Evolutionary conservation across 2,329 filamentous ascomycete species (phyloP).

Genomic region (Colletotrichum liaoningense): DNA sequence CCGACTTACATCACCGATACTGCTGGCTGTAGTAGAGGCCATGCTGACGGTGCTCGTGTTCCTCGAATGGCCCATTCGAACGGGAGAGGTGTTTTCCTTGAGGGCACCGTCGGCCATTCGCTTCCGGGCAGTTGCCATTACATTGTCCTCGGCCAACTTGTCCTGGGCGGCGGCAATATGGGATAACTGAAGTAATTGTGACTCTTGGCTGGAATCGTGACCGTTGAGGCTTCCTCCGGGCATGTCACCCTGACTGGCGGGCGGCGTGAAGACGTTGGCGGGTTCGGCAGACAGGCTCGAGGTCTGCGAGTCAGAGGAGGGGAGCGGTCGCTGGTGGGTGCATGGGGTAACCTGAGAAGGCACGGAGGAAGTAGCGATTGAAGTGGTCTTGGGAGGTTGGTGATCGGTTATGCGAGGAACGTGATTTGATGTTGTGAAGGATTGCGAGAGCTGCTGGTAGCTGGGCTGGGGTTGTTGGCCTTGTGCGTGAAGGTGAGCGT

Average conservation of each 20-base stretch:
- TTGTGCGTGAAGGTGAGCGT: not conserved
- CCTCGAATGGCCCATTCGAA: constrained; percentile 71
- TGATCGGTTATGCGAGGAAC: constrained; percentile 25
- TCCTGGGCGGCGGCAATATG: constrained; percentile 66
- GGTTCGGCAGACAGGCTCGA: constrained; percentile 42
- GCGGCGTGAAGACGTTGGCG: constrained; percentile 44
- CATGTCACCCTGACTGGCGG: constrained; percentile 40
- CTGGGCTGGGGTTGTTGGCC: not conserved
- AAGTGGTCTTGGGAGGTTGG: constrained; percentile 36
- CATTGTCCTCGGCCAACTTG: constrained; percentile 55
- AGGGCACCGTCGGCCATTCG: constrained; percentile 81
- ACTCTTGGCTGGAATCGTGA: constrained; percentile 63
- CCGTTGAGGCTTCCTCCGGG: constrained; percentile 44
- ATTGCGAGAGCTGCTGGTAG: not conserved
- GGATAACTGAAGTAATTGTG: constrained; percentile 68
- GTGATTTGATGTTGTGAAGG: not conserved
- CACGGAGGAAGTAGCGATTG: constrained; percentile 40
- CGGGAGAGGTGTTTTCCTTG: constrained; percentile 67
- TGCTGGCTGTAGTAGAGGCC: constrained; percentile 71
- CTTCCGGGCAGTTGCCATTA: constrained; percentile 66
- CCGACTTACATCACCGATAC: constrained; percentile 79
- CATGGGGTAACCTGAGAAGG: constrained; percentile 22
- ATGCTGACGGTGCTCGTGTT: constrained; percentile 77
- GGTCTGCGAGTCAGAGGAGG: constrained; percentile 43
- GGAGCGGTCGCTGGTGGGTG: constrained; percentile 33